Percentiles rank a stretch among this genome's conserved stretches.
These are phyloP conservation scores for Gracilaria gracilis DNA, from an alignment of 23 red algal species.

Conservation along the genomic window DNA sequence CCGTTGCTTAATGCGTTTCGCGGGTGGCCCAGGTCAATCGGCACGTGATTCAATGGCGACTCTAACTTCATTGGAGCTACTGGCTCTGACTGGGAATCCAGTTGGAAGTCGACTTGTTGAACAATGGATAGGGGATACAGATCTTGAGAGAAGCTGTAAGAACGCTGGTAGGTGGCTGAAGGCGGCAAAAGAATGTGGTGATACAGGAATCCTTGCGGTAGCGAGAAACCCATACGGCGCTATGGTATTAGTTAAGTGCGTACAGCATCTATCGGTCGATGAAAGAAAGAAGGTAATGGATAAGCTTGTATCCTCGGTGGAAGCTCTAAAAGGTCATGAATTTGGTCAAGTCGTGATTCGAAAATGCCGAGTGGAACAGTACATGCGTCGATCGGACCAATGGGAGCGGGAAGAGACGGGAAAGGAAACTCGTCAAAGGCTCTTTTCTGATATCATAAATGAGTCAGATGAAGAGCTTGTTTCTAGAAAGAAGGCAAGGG, in stretches of 20 bases:
- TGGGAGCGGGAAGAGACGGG: constrained; percentile 58
- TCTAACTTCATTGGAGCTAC: constrained; percentile 25
- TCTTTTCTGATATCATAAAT: constrained; percentile 65
- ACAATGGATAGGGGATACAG: constrained; percentile 48
- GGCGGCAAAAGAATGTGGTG: constrained; percentile 7
- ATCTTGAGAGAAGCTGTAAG: constrained; percentile 27
- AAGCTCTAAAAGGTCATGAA: constrained; percentile 36
- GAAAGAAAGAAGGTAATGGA: constrained; percentile 62
- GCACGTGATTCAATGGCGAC: constrained; percentile 63
- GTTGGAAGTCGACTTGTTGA: constrained; percentile 59
- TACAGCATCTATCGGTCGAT: neutral
- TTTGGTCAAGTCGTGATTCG: constrained; percentile 52
- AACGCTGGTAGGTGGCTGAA: constrained; percentile 33
- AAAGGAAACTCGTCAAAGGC: constrained; percentile 52
- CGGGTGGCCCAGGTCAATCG: constrained; percentile 56
- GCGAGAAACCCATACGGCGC: constrained; percentile 57
- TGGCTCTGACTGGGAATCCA: constrained; percentile 27
- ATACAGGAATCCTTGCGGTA: constrained; percentile 7
- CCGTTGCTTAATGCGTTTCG: constrained; percentile 53
- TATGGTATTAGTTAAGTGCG: constrained; percentile 34
- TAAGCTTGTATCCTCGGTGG: constrained; percentile 1
- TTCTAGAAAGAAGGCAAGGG: neutral
- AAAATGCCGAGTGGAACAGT: constrained; percentile 73
- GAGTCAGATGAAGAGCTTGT: neutral
- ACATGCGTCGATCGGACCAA: constrained; percentile 47